Base-by-base conservation (phyloP, 441 rosid species). In the Hypseocharis bilobata region DNA sequence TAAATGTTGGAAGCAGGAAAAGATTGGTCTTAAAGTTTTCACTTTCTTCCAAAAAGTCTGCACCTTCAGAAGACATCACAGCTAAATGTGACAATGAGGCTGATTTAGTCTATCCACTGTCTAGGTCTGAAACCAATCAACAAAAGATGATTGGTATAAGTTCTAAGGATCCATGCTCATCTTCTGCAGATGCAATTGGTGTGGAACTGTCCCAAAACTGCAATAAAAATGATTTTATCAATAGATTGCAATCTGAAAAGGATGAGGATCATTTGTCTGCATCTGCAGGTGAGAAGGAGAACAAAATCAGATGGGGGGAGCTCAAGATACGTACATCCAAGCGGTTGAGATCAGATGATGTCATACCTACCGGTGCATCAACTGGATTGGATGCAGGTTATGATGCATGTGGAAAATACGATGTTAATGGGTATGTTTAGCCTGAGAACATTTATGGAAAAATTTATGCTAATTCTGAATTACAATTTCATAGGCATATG, bases 21-120 rank as follows among this genome's bases (percentile, higher is more conserved):
- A 84, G 76, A 70, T 75, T 88, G 81, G 82, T 86, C 57, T 63
- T 88, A 40, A 88, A 82, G 78, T 70, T 86, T 72, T 75, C 88
- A 22, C 75, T 83, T 44, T 77, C 83, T 74, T 67, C 72, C 69
- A 84, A 77, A 80, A 84, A 82, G 78, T 67, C 79, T 49, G 55
- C 34, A 22, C 68, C 82, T 69, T 65, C 78, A 59, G 83, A 68
- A 65, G 82, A 78, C 49, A 76, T 69, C 67, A 67, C 58, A 56
- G 13, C 34, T 56, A 74, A 56, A 67, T 77, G 58, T 34, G 71
- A 73, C 36, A 71, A 64, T 66, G 77, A 72, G 62, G 26, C 72
- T 68, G 73, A 70, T 72, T 60, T 65, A 38, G 75, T 70, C 69
- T 66, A 67, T 57, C 5, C 76, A 40, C 69, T 77, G 67, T 79